Conservation (phyloP, 352 stramenopile species). For the Plasmopara viticola region DNA sequence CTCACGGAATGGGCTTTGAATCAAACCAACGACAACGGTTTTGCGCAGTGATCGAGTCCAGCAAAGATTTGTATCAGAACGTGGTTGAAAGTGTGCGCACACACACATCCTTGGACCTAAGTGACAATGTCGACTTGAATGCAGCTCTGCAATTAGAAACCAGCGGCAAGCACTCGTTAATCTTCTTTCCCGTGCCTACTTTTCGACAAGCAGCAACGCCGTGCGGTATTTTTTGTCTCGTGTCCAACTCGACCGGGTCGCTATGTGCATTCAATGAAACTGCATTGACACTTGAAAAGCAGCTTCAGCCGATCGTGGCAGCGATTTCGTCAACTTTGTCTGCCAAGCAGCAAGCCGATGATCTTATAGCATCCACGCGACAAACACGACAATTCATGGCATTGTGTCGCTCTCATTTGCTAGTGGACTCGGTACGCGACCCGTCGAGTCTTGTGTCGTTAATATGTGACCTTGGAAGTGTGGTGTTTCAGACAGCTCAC, state of each 20-base stretch:
- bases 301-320: slow-evolving; percentile 47
- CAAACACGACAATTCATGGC: slow-evolving; percentile 67
- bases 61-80: slow-evolving; percentile 26
- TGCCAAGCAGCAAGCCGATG: slow-evolving; percentile 50
- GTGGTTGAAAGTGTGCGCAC: slow-evolving; percentile 36
- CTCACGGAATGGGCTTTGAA: slow-evolving; percentile 14
- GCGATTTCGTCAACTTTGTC: slow-evolving; percentile 40
- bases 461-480: slow-evolving; percentile 61
- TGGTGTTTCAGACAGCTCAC: slow-evolving; percentile 61
- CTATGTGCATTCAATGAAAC: slow-evolving; percentile 12
- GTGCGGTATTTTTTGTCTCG: slow-evolving; percentile 42
- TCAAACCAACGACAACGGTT: slow-evolving; percentile 8
- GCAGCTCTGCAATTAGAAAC: slow-evolving; percentile 17
- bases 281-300: slow-evolving; percentile 12
- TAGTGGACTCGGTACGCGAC: slow-evolving; percentile 63
- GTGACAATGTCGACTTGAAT: slow-evolving; percentile 24
- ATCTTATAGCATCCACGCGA: slow-evolving; percentile 46
- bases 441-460: slow-evolving; percentile 63
- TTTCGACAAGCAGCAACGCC: slow-evolving; percentile 24
- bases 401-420: slow-evolving; percentile 56
- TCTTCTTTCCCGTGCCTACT: slow-evolving; percentile 47
- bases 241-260: slow-evolving; percentile 9
- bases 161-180: slow-evolving; percentile 17
- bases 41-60: slow-evolving; percentile 10
- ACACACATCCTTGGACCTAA: slow-evolving; percentile 34